Evolutionary conservation across 495 filamentous ascomycete species (phyloP).

Genomic region (Neurospora pannonica): DNA sequence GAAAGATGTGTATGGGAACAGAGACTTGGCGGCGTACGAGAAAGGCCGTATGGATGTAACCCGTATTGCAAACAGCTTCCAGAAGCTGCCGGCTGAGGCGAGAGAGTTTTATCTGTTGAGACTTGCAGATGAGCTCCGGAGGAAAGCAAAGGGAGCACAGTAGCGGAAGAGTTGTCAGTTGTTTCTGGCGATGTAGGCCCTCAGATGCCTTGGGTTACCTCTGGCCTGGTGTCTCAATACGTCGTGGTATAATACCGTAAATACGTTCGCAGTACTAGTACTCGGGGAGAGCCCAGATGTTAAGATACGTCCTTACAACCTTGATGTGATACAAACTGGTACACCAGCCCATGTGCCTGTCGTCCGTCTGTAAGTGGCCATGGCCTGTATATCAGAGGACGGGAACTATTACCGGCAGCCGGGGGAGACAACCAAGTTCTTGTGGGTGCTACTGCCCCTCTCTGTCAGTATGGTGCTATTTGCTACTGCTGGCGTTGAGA

Average conservation of each 20-base stretch:
- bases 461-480: background rate
- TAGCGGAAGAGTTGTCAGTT: background rate
- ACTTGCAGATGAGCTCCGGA: conserved; percentile 57
- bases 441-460: background rate
- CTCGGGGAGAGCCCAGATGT: background rate
- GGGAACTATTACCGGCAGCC: background rate
- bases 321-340: background rate
- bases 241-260: background rate
- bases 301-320: background rate
- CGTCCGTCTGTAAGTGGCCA: background rate
- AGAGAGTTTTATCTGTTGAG: conserved; percentile 66
- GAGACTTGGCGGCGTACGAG: conserved; percentile 77
- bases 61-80: conserved; percentile 58
- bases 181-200: background rate
- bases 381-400: background rate
- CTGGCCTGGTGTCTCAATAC: background rate
- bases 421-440: background rate
- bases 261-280: background rate
- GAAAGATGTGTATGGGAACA: conserved; percentile 79
- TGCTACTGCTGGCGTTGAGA: background rate
- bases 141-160: conserved; percentile 8
- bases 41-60: conserved; percentile 64
- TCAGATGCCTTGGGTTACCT: background rate
- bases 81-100: conserved; percentile 54
- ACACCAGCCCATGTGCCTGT: background rate